Evolutionary conservation across 352 stramenopile species (phyloP).

Genomic region (Phytophthora ramorum): DNA sequence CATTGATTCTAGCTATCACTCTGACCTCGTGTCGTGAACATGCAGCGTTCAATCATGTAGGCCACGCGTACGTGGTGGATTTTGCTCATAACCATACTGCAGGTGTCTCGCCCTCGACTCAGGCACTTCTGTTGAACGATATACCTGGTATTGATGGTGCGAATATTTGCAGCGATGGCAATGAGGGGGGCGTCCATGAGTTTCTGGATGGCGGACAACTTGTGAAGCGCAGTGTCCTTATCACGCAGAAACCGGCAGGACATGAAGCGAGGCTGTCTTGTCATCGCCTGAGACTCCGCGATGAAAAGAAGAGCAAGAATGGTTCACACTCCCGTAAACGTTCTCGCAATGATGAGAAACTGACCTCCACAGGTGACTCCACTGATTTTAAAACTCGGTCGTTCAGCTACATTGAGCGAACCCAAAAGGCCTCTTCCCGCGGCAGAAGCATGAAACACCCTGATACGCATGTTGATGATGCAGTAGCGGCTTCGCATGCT

Average conservation of each 20-base stretch:
- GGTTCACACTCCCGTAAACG: conserved; percentile 41
- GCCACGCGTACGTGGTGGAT: conserved; percentile 39
- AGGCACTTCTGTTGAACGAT: conserved; percentile 56
- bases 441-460: conserved; percentile 9
- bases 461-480: conserved; percentile 9
- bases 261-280: conserved; percentile 41
- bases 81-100: conserved; percentile 21
- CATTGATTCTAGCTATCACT: background rate
- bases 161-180: background rate
- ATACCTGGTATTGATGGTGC: conserved; percentile 21
- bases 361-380: background rate
- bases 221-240: conserved; percentile 56
- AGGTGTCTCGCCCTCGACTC: conserved; percentile 12
- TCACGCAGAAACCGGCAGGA: conserved; percentile 40
- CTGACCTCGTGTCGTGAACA: conserved; percentile 3
- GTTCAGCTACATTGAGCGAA: conserved; percentile 70
- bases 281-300: conserved; percentile 45
- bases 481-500: conserved; percentile 25
- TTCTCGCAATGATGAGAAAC: conserved; percentile 26
- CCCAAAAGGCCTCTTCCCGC: conserved; percentile 44
- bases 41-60: conserved; percentile 61
- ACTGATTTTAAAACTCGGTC: background rate
- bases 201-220: conserved; percentile 28
- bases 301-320: conserved; percentile 33
- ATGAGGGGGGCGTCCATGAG: conserved; percentile 2